phyloP scores from a whole-genome alignment of 129 eudicot species.

The Chrysanthemum seticuspe region DNA sequence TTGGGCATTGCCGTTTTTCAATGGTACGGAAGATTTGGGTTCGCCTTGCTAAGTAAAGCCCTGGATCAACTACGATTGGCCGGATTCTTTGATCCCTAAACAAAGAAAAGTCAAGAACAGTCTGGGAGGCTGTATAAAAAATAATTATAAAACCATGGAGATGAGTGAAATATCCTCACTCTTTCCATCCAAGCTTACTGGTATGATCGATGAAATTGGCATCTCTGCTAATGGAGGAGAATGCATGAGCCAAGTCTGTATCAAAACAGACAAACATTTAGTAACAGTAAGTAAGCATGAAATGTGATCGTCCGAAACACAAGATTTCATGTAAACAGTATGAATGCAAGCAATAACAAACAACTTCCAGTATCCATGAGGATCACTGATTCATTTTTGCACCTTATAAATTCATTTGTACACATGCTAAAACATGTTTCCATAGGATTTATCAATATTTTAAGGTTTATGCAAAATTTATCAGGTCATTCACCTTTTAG shows the following conservation, averaged over 20 bases:
- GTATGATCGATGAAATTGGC: constrained; percentile 93
- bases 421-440: too few species aligned
- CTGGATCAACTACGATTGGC: constrained; percentile 96
- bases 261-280: constrained; percentile 24
- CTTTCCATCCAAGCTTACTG: constrained; percentile 98
- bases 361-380: too few species aligned
- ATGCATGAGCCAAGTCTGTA: constrained; percentile 90
- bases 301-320: too few species aligned
- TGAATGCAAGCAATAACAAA: too few species aligned
- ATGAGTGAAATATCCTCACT: constrained; percentile 48
- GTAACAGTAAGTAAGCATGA: too few species aligned
- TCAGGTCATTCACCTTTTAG: too few species aligned
- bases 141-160: background rate
- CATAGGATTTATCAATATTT: too few species aligned
- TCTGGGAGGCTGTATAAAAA: constrained; percentile 7
- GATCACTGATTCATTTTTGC: too few species aligned
- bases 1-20: constrained; percentile 79
- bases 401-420: too few species aligned
- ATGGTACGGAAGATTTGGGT: constrained; percentile 87
- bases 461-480: too few species aligned
- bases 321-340: too few species aligned
- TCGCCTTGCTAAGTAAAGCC: constrained; percentile 83
- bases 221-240: constrained; percentile 79
- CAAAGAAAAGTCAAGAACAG: background rate
- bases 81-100: constrained; percentile 68